phyloP scores from a whole-genome alignment of 345 rosid species.

The Triadica sebifera region DNA sequence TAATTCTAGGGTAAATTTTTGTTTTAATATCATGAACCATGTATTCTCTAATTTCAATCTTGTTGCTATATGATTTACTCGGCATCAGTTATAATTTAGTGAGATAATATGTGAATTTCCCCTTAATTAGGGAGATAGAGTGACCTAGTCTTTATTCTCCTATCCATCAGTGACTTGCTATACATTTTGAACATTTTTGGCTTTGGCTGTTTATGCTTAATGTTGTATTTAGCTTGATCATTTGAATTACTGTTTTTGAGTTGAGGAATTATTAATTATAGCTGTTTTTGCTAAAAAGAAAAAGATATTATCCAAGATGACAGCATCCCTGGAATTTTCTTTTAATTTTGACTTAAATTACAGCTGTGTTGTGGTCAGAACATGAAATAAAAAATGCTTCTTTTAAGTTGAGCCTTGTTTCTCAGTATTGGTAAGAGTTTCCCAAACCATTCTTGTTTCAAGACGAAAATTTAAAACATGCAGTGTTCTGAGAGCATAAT shows the following conservation, averaged over 20 bases:
- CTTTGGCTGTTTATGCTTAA: not conserved
- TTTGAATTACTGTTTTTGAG: not conserved
- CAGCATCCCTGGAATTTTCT: too few relatives aligned
- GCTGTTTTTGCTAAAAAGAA: not conserved
- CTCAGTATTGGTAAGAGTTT: not conserved
- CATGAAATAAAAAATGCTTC: not conserved
- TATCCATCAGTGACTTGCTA: not conserved
- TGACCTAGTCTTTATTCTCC: not conserved
- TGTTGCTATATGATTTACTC: not conserved
- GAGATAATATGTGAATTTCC: not conserved
- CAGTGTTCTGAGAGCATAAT: not conserved
- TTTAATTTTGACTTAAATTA: too few relatives aligned
- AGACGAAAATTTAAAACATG: not conserved
- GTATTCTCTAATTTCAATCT: not conserved
- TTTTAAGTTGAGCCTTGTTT: too few relatives aligned
- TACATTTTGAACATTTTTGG: not conserved
- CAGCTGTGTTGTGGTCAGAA: too few relatives aligned
- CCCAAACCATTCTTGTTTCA: not conserved
- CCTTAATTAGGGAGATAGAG: not conserved
- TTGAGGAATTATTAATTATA: not conserved
- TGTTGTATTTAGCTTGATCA: not conserved
- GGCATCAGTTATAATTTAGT: not conserved
- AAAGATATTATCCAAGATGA: not conserved
- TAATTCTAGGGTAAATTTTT: not conserved
- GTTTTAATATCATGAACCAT: too few relatives aligned